Evolutionary conservation across 768 basidiomycete species (phyloP), one percentile per base, ranked within the genome.

Genomic region (Boletus insuetus): DNA sequence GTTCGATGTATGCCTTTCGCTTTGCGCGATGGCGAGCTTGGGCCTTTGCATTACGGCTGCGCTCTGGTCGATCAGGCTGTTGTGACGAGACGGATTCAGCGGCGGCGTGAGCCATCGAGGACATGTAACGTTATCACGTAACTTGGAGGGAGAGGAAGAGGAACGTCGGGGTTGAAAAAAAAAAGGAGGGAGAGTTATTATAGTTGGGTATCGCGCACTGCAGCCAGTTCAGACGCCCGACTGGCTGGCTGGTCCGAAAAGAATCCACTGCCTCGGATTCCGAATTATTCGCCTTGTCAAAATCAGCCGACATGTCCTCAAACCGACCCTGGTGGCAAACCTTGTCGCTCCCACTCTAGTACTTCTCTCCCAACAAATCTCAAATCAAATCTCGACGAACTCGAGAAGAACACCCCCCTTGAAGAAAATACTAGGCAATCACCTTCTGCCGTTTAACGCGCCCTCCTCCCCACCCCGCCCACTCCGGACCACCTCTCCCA

Each of bases 1-100:
- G 89, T 62, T 93, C 90, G 67, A 94, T 92, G 77, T 94, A 94
- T 12, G 91, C 91, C 76, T 94, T 94, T 74, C 91, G 82, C 73
- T 94, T 94, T 69, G 91, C 91, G 57, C 91, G 84, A 78, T 94
- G 91, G 64, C 91, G 78, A 35, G 91, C 91, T 75, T 94, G 91
- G 11, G 91, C 91, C 73, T 86, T 87, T 51, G 87, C 88, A 76
- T 91, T 91, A 77, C 89, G 86, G 80, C 86, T 88, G 63, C 87
- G 85, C 74, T 89, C 87, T 77, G 87, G 87, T 69, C 82, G 82
- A 73, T 87, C 85, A 65, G 77, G 49, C 50, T 70, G 64, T 37
- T 72, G 69, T 74, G 73, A 68, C 68, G 68, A 71, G 60, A 71
- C 68, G 44, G 60, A 62, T 64, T 73, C 71, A 63, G 56, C 76